These are phyloP conservation scores for Pigoraptor vietnamica DNA, from an alignment of 78 protist genomes.

Conservation along the genomic window DNA sequence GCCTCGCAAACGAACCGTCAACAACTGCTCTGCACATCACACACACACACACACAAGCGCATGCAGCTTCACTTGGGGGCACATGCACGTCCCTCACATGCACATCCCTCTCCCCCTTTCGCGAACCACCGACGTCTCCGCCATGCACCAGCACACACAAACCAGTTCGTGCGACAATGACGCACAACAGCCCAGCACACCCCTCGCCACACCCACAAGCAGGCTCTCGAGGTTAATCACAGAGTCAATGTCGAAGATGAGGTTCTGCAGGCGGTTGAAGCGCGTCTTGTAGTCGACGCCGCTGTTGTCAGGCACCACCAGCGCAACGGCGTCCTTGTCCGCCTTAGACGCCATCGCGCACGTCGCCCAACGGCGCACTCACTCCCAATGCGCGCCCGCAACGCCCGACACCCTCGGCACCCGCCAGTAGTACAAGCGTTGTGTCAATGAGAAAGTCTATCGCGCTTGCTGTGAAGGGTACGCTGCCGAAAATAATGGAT, in stretches of 20 bases:
- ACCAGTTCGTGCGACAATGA: neutral
- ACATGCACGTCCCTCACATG: too few relatives aligned
- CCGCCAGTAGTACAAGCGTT: too few relatives aligned
- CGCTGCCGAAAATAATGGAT: too few relatives aligned
- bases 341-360: neutral
- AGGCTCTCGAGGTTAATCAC: neutral
- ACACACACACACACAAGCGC: neutral
- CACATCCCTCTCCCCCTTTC: too few relatives aligned
- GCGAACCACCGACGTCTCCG: too few relatives aligned
- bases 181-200: too few relatives aligned
- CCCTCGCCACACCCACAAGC: neutral
- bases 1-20: too few relatives aligned
- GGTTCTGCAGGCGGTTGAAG: neutral
- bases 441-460: too few relatives aligned
- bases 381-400: neutral
- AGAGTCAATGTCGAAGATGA: neutral
- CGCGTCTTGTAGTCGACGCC: neutral
- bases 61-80: too few relatives aligned
- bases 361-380: neutral
- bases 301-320: neutral
- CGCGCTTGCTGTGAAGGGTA: too few relatives aligned
- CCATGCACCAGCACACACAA: neutral
- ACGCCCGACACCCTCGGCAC: neutral
- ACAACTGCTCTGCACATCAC: too few relatives aligned
- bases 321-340: neutral